A percentile compares a stretch with the other conserved stretches of the same genome.
These are phyloP conservation scores for Neofusicoccum laricinum DNA, from an alignment of 2,329 filamentous ascomycete species.

Conservation along the genomic window DNA sequence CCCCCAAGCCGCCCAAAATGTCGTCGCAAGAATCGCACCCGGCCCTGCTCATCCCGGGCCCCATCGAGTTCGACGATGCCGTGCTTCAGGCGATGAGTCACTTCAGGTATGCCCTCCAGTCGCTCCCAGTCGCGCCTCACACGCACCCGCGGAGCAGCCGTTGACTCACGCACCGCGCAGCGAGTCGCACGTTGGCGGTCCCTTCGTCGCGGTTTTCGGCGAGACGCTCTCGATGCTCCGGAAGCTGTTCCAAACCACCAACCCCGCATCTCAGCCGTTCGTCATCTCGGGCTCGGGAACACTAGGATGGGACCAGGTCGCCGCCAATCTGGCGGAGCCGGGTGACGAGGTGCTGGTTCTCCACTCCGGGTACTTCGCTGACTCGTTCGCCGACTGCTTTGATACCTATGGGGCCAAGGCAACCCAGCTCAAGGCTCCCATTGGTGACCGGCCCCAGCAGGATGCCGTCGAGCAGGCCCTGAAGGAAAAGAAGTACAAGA, in stretches of 20 bases:
- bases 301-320: slow-evolving; percentile 92
- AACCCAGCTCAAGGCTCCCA: slow-evolving; percentile 83
- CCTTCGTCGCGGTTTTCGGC: slow-evolving; percentile 86
- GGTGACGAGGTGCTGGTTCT: slow-evolving; percentile 90
- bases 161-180: slow-evolving; percentile 43
- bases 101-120: slow-evolving; percentile 62
- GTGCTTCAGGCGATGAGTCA: slow-evolving; percentile 94
- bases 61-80: slow-evolving; percentile 97
- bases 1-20: slow-evolving; percentile 43
- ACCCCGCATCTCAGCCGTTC: slow-evolving; percentile 81
- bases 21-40: slow-evolving; percentile 59
- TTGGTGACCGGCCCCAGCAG: slow-evolving; percentile 83
- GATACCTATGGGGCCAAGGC: slow-evolving; percentile 86
- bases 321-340: slow-evolving; percentile 86
- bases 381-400: slow-evolving; percentile 90
- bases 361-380: slow-evolving; percentile 95
- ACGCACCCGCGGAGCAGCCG: not conserved
- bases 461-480: slow-evolving; percentile 85
- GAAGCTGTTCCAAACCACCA: slow-evolving; percentile 88
- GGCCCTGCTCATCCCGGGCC: slow-evolving; percentile 90
- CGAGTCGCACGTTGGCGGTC: slow-evolving; percentile 88
- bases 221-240: slow-evolving; percentile 85
- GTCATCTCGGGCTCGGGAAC: slow-evolving; percentile 93
- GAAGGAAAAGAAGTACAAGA: slow-evolving; percentile 88
- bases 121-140: not conserved